phyloP scores from a whole-genome alignment of 306 rosid species.

The Begonia peltatifolia region DNA sequence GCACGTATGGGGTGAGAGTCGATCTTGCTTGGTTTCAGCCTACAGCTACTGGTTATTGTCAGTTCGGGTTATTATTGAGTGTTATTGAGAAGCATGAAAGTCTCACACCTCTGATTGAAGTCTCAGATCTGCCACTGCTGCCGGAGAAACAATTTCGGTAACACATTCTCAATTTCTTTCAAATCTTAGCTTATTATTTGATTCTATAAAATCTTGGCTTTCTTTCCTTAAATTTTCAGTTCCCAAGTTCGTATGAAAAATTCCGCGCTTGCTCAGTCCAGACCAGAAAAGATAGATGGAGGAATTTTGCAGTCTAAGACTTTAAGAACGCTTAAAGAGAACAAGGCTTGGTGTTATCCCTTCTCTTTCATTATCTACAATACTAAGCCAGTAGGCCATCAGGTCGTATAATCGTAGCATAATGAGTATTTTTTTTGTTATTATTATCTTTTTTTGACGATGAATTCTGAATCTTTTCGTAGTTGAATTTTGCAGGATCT shows the following conservation, averaged over 20 bases:
- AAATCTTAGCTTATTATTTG: conserved; percentile 7
- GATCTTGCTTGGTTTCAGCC: conserved; percentile 92
- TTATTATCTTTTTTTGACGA: no score
- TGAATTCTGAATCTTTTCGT: no score
- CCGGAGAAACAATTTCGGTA: conserved; percentile 49
- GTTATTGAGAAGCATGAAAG: conserved; percentile 31
- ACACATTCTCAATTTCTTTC: conserved; percentile 13
- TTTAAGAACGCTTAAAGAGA: conserved; percentile 63
- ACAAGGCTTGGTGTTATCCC: conserved; percentile 36
- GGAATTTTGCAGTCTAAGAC: conserved; percentile 47
- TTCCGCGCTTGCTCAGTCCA: no score
- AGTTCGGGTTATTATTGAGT: conserved; percentile 56
- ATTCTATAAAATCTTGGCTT: conserved; percentile 9
- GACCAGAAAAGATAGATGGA: conserved; percentile 41
- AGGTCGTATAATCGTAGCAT: conserved; percentile 25
- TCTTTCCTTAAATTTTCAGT: conserved; percentile 24
- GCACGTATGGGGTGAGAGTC: conserved; percentile 37
- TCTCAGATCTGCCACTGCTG: conserved; percentile 23
- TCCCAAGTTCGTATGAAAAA: not conserved
- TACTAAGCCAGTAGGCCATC: conserved; percentile 81
- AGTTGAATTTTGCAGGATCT: conserved; percentile 48
- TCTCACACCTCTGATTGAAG: conserved; percentile 21
- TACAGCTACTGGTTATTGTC: conserved; percentile 81
- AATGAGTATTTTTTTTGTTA: no score
- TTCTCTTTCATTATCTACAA: conserved; percentile 49